These are phyloP conservation scores for Laburnicola sp. DNA, from an alignment of 2,329 filamentous ascomycete genomes.

Conservation along the genomic window DNA sequence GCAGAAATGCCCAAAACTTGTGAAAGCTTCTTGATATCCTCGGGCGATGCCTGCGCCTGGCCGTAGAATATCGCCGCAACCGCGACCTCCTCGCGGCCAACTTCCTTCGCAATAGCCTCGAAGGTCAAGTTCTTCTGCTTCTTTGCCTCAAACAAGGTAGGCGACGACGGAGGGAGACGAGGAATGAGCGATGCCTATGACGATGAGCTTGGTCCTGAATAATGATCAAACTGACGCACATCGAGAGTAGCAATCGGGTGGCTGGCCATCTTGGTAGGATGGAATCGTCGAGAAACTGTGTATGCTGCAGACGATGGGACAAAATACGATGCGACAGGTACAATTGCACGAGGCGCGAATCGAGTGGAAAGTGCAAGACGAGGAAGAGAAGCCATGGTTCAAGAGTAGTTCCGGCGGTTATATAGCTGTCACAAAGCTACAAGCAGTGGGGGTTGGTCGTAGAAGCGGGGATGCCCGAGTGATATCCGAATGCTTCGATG, in stretches of 20 bases:
- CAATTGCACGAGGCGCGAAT: slow-evolving; percentile 37
- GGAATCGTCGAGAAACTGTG: slow-evolving; percentile 32
- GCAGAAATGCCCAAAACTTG: slow-evolving; percentile 64
- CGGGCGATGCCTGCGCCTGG: slow-evolving; percentile 71
- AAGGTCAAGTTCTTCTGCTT: slow-evolving; percentile 75
- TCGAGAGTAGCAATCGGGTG: slow-evolving; percentile 47
- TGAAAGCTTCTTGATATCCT: slow-evolving; percentile 70
- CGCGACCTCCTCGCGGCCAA: slow-evolving; percentile 81
- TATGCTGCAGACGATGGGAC: slow-evolving; percentile 26
- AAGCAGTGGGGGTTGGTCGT: slow-evolving; percentile 18
- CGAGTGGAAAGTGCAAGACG: slow-evolving; percentile 37
- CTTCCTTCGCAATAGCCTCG: slow-evolving; percentile 71
- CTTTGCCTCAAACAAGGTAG: slow-evolving; percentile 80
- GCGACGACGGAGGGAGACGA: slow-evolving; percentile 70
- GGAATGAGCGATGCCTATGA: slow-evolving; percentile 65
- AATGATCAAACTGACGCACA: slow-evolving; percentile 20
- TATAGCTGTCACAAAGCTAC: slow-evolving; percentile 19
- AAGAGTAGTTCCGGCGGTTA: slow-evolving; percentile 8
- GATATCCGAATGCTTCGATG: slow-evolving; percentile 17
- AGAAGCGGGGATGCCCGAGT: slow-evolving; percentile 25
- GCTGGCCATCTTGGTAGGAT: slow-evolving; percentile 39
- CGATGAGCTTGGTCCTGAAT: slow-evolving; percentile 15
- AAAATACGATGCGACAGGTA: slow-evolving; percentile 23
- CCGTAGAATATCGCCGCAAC: slow-evolving; percentile 90
- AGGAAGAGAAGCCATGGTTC: slow-evolving; percentile 30